phyloP scores from a whole-genome alignment of 2,329 filamentous ascomycete species.

The Zymoseptoria crescenta region DNA sequence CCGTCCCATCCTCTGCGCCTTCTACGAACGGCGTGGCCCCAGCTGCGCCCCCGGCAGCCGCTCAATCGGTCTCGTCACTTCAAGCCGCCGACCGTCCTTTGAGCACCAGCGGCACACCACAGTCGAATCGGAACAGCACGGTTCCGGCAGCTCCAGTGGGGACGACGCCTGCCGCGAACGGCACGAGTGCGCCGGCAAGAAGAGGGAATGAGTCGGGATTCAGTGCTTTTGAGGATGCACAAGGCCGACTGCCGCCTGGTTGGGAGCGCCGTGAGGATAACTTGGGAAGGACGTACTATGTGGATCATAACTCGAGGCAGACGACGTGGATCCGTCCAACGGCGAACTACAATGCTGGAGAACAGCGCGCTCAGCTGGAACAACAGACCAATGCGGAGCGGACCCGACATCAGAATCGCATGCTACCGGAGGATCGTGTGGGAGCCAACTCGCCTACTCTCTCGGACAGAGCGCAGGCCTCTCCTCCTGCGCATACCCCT shows the following conservation, averaged over 20 bases:
- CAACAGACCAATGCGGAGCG: conserved; percentile 90
- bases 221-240: conserved; percentile 93
- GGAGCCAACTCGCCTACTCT: conserved; percentile 85
- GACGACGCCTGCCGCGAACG: conserved; percentile 14
- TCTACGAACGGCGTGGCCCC: conserved; percentile 33
- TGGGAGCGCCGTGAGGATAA: conserved; percentile 98
- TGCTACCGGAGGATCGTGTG: conserved; percentile 89
- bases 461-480: conserved; percentile 30
- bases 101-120: conserved; percentile 20
- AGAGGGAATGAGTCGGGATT: conserved; percentile 48
- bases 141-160: conserved; percentile 15
- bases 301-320: conserved; percentile 93
- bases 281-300: conserved; percentile 90
- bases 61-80: conserved; percentile 30
- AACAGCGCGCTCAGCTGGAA: conserved; percentile 72
- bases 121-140: conserved; percentile 17
- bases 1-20: conserved; percentile 29
- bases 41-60: conserved; percentile 36
- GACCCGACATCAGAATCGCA: conserved; percentile 87
- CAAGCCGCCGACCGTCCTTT: conserved; percentile 18
- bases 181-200: conserved; percentile 19
- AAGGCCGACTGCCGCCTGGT: conserved; percentile 81
- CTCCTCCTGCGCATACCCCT: conserved; percentile 25
- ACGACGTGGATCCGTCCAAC: conserved; percentile 94
- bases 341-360: conserved; percentile 64